Conservation (phyloP, 1,284 basidiomycete genomes). For the Leccinum pachyderme region DNA sequence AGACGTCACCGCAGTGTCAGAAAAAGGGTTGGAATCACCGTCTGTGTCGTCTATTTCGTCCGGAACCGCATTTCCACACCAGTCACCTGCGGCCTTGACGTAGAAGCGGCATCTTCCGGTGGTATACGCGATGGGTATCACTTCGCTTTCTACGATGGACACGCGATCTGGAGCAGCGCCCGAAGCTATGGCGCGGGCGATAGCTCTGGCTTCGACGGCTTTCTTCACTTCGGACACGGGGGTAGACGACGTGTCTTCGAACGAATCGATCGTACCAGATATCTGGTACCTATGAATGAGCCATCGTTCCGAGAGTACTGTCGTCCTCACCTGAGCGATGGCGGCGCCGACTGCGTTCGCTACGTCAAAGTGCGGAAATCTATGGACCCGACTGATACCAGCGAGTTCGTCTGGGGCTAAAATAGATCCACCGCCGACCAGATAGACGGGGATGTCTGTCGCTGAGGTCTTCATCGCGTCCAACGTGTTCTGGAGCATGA, state of each 20-base stretch:
- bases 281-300: slow-evolving; percentile 30
- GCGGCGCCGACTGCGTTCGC: slow-evolving; percentile 63
- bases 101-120: slow-evolving; percentile 43
- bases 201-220: slow-evolving; percentile 38
- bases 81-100: slow-evolving; percentile 54
- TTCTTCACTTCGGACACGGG: slow-evolving; percentile 44
- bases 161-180: slow-evolving; percentile 35
- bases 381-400: slow-evolving; percentile 51
- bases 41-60: slow-evolving; percentile 22
- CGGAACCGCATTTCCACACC: slow-evolving; percentile 28
- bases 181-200: slow-evolving; percentile 45
- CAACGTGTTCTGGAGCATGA: slow-evolving; percentile 46
- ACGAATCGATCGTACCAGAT: slow-evolving; percentile 38
- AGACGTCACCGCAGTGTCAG: slow-evolving; percentile 7
- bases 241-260: slow-evolving; percentile 41
- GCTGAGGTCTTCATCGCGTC: slow-evolving; percentile 60
- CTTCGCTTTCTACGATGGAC: slow-evolving; percentile 38
- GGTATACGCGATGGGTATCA: slow-evolving; percentile 37
- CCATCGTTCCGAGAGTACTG: background rate
- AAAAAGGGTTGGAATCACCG: background rate
- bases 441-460: slow-evolving; percentile 45
- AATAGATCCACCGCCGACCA: slow-evolving; percentile 56
- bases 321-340: slow-evolving; percentile 35
- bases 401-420: slow-evolving; percentile 46
- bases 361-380: slow-evolving; percentile 51